Base-by-base conservation (phyloP, 306 rosid species). In the Phaseolus lunatus region DNA sequence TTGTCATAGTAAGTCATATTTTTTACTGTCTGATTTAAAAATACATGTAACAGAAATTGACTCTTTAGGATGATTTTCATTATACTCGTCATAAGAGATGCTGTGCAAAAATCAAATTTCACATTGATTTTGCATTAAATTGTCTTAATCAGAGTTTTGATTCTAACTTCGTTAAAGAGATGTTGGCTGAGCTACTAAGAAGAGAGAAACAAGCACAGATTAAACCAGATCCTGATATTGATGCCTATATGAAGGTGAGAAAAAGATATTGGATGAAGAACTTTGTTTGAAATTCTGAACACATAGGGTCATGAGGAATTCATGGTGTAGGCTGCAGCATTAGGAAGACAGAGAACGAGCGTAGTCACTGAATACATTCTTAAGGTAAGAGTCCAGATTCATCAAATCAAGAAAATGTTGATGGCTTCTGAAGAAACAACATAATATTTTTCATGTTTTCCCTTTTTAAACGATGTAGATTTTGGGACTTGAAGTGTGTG, bases 211-310 rank as follows among this genome's bases (percentile, higher is more conserved):
- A 83, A 9, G 93, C 87, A 74, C 89, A 88, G 76, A 88, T 93
- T 66, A 91, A 84, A 85, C 98, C 98, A 73, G 95, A 93, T 80
- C 92, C 93, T 52, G 95, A 93, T 86, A 70, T 93, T 84, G 98
- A 93, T 47, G 79, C 92, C 56, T 93, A 84, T 80, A 91, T 93
- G 98, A 93, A 93, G 93, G 98, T 91, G 75, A 77, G 85, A 47
- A 23, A 33, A 33, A 5, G 7, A 45, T 3, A 11, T 18, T 69
- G 39, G 31, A 58, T 8, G 48, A 53, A 22, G 0, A 43, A 63
- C 5, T 43, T 31, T 16, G 11, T 35, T 59, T 56, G 44, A 52
- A 72, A 52, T 39, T 10, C 4, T 5, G 29, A 61, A 81, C 22
- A 48, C 53, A 41, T 23, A n/a, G 50, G 49, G 45, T 22, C 52